phyloP scores from a whole-genome alignment of 2,329 filamentous ascomycete genomes.

The Penicillium sp. region DNA sequence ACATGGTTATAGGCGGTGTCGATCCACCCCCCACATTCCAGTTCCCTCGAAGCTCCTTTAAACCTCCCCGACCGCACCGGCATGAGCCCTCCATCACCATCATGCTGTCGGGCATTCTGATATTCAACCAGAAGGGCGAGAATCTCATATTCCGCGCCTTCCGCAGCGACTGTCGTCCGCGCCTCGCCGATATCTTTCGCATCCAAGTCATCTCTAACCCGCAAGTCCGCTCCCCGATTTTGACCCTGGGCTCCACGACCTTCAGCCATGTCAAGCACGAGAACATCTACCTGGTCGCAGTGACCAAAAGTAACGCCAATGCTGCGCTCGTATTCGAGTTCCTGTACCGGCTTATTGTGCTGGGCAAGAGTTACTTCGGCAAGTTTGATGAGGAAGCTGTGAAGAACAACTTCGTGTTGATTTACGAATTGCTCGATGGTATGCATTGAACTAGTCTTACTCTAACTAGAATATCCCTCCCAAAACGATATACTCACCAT shows the following conservation, averaged over 20 bases:
- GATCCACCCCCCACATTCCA: slow-evolving; percentile 16
- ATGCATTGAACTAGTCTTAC: slow-evolving; percentile 27
- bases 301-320: slow-evolving; percentile 99
- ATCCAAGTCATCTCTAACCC: slow-evolving; percentile 99
- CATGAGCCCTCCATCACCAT: slow-evolving; percentile 40
- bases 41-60: slow-evolving; percentile 7
- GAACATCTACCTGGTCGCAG: slow-evolving; percentile 96
- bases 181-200: slow-evolving; percentile 97
- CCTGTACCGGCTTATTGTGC: slow-evolving; percentile 84
- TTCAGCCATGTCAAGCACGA: slow-evolving; percentile 99
- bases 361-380: slow-evolving; percentile 95
- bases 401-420: slow-evolving; percentile 99
- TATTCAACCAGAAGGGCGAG: slow-evolving; percentile 99
- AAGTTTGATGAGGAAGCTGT: slow-evolving; percentile 99
- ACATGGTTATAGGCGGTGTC: slow-evolving; percentile 14
- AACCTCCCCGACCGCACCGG: slow-evolving; percentile 5
- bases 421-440: slow-evolving; percentile 97
- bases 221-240: slow-evolving; percentile 94
- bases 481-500: background rate
- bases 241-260: slow-evolving; percentile 95
- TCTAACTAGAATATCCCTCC: background rate
- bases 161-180: slow-evolving; percentile 95
- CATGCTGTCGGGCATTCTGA: slow-evolving; percentile 95
- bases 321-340: slow-evolving; percentile 98
- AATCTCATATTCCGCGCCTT: slow-evolving; percentile 99